A percentile compares a stretch with the other conserved stretches of the same genome.
Conservation (phyloP, 371 early-diverging fungal genomes). For the Rhizopus stolonifer region DNA sequence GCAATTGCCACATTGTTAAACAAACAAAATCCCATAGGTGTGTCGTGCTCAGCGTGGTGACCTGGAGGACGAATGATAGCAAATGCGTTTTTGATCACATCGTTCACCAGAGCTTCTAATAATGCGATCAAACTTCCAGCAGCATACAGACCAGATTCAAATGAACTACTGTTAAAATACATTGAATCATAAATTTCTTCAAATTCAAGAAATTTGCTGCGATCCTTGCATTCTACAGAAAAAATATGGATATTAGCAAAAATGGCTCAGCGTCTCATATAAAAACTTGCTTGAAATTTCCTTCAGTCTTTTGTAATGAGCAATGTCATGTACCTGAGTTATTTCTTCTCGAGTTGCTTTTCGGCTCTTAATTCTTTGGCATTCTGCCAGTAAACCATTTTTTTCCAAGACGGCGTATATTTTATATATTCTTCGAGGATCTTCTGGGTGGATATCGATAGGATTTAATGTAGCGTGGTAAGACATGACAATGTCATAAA, state of each 20-base stretch:
- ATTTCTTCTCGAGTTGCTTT: conserved; percentile 60
- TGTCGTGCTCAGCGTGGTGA: conserved; percentile 82
- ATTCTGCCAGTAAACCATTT: conserved; percentile 49
- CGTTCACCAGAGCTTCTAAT: conserved; percentile 64
- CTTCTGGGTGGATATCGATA: conserved; percentile 70
- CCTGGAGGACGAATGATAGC: conserved; percentile 89
- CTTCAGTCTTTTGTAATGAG: conserved; percentile 24
- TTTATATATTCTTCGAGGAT: conserved; percentile 66
- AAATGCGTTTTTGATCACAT: conserved; percentile 72
- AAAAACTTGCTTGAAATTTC: conserved; percentile 16
- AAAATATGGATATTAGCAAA: no score
- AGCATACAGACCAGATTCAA: conserved; percentile 61
- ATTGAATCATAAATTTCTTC: conserved; percentile 60
- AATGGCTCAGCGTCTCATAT: no score
- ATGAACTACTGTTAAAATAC: conserved; percentile 69
- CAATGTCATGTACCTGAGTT: conserved; percentile 56
- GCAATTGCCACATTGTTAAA: conserved; percentile 90
- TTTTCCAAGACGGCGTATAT: conserved; percentile 60
- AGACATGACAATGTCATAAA: conserved; percentile 69
- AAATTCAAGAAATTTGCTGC: conserved; percentile 14
- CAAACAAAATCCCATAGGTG: conserved; percentile 83
- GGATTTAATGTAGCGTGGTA: conserved; percentile 53
- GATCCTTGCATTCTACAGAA: conserved; percentile 10
- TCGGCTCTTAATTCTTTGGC: conserved; percentile 49
- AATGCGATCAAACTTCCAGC: conserved; percentile 79